Conservation (phyloP, 148 eudicot species). For the Fallopia convolvulus region DNA sequence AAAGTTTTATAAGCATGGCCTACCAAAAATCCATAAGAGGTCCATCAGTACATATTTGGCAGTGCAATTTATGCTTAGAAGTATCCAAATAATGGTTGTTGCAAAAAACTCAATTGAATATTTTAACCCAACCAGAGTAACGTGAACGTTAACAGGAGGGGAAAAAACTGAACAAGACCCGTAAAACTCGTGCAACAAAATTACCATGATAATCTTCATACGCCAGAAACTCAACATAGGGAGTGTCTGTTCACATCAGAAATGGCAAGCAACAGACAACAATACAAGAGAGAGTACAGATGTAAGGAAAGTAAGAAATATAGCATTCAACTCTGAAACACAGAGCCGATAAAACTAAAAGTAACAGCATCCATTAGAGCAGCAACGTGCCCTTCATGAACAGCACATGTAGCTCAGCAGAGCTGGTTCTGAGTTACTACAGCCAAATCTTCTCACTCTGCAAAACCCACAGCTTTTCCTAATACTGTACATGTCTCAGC, state of each 20-base stretch:
- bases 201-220: background rate
- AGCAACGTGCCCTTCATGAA: background rate
- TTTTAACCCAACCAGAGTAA: no score
- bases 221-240: background rate
- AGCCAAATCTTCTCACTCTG: background rate
- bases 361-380: background rate
- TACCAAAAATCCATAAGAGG: no score
- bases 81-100: no score
- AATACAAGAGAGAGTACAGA: background rate
- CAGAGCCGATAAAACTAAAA: background rate
- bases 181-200: background rate
- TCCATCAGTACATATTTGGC: no score
- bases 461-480: background rate
- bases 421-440: background rate
- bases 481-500: conserved; percentile 21
- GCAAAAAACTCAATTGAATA: no score
- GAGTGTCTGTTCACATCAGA: background rate
- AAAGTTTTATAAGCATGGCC: no score
- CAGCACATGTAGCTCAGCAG: background rate
- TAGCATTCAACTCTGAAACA: background rate
- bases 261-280: background rate
- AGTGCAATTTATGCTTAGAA: no score
- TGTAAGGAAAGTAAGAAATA: background rate
- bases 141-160: background rate
- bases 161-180: background rate